Evolutionary conservation across 2,329 filamentous ascomycete genomes (phyloP).

Genomic region (Hymenoscyphus scutula): DNA sequence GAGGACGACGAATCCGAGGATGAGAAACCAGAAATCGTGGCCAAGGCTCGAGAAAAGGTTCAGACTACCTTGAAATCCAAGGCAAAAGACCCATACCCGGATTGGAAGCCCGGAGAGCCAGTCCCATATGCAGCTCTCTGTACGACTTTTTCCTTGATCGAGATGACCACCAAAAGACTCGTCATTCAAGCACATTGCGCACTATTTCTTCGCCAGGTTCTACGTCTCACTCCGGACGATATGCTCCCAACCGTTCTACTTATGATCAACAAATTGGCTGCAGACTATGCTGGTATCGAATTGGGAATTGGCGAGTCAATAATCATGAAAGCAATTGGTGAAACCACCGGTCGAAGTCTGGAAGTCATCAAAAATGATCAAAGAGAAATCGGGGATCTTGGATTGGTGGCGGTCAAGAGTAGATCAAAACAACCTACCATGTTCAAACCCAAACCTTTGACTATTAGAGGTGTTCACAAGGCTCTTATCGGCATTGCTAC

Average conservation of each 20-base stretch:
- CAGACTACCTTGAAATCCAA: slow-evolving; percentile 71
- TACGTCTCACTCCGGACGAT: slow-evolving; percentile 84
- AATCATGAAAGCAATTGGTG: slow-evolving; percentile 98
- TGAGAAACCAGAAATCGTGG: slow-evolving; percentile 67
- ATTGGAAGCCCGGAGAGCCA: slow-evolving; percentile 86
- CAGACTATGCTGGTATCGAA: slow-evolving; percentile 94
- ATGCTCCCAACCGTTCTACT: slow-evolving; percentile 84
- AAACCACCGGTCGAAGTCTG: slow-evolving; percentile 84
- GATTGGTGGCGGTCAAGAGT: slow-evolving; percentile 92
- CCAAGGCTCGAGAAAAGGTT: slow-evolving; percentile 75
- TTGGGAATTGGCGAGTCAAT: slow-evolving; percentile 97
- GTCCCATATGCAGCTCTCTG: slow-evolving; percentile 95
- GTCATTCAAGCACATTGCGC: slow-evolving; percentile 87
- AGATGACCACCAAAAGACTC: slow-evolving; percentile 89
- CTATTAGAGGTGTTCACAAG: slow-evolving; percentile 81
- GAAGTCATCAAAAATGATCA: slow-evolving; percentile 93
- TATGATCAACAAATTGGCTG: slow-evolving; percentile 97
- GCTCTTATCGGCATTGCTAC: slow-evolving; percentile 87
- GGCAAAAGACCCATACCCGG: slow-evolving; percentile 80
- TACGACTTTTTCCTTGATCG: slow-evolving; percentile 89
- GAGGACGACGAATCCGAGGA: slow-evolving; percentile 56
- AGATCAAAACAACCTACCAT: slow-evolving; percentile 93
- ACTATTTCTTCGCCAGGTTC: slow-evolving; percentile 88
- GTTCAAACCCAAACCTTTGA: slow-evolving; percentile 94
- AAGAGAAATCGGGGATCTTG: slow-evolving; percentile 92